Conservation (phyloP, 2,329 filamentous ascomycete species). For the Epichloe gansuensis region DNA sequence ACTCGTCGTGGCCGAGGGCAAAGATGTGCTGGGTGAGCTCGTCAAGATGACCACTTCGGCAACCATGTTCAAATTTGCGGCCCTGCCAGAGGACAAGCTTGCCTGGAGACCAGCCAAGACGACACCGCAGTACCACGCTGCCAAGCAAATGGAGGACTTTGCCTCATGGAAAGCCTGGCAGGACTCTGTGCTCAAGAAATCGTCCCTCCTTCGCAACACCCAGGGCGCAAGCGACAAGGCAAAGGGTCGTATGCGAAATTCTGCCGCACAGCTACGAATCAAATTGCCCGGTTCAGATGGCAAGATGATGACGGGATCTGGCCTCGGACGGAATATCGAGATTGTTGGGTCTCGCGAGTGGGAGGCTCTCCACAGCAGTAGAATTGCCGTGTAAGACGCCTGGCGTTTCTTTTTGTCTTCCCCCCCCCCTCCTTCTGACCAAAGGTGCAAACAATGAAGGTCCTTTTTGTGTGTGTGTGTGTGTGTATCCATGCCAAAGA, state of each 20-base stretch:
- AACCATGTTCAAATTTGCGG: conserved; percentile 45
- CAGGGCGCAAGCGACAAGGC: conserved; percentile 8
- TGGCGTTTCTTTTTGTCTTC: background rate
- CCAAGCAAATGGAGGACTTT: conserved; percentile 52
- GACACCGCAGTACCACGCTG: conserved; percentile 54
- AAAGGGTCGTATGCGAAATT: conserved; percentile 13
- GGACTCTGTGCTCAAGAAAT: conserved; percentile 41
- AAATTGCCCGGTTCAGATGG: conserved; percentile 33
- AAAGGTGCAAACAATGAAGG: background rate
- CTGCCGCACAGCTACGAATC: conserved; percentile 38
- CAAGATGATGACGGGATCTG: conserved; percentile 25
- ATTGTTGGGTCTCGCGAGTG: conserved; percentile 43
- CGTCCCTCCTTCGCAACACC: conserved; percentile 23
- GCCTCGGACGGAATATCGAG: conserved; percentile 26
- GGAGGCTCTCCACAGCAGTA: conserved; percentile 38
- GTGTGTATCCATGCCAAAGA: background rate
- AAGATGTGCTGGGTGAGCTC: conserved; percentile 51
- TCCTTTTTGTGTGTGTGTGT: background rate
- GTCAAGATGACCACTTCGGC: conserved; percentile 46
- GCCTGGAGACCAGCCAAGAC: conserved; percentile 52
- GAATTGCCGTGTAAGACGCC: conserved; percentile 16
- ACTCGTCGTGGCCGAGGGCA: conserved; percentile 46
- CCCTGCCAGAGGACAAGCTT: conserved; percentile 44
- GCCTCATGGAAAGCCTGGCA: conserved; percentile 49
- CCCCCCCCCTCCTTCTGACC: background rate